Evolutionary conservation across 495 filamentous ascomycete species (phyloP), one percentile per base, ranked within the genome.

Genomic region (Talaromyces liani): DNA sequence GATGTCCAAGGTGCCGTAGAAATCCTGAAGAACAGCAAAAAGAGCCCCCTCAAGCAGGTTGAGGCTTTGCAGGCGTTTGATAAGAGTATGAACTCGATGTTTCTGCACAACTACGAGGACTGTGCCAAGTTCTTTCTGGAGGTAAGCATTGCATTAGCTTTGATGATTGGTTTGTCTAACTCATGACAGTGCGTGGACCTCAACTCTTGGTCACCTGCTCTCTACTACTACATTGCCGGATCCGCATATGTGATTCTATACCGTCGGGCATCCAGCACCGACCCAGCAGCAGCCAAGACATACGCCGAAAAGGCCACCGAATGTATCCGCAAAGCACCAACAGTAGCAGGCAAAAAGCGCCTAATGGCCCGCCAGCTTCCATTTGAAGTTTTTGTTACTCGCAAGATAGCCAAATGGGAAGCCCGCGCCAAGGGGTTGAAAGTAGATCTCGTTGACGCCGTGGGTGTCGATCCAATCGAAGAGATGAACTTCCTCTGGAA

Each of bases 401-500:
- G 92, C 33, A 98, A 97, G 73, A 75, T 97, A 51, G 81, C 85
- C 58, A 97, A 96, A 77, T 97, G 92, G 93, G 88, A 95, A 68
- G 84, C 87, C 24, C 83, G 93, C 16, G 88, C 91, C 12, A 87
- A 86, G 65, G 79, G 83, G 27, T 83, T 86, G 74, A 79, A 81
- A 3, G 75, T 93, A 24, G 82, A 88, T 12, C 77, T 97, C 6
- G 82, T 90, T 3, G 93, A 98, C 66, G 92, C 88, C 2, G 80
- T 96, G 29, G 92, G 92, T 22, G 85, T 93, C 7, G 89, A 87
- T 65, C 95, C 94, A 0, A 72, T 91, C 2, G 86, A 92, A 69
- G 94, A 98, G 76, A 97, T 98, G 92, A 86, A 90, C n/a, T 96
- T 93, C 72, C 86, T 98, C 68, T 98, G 94, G 94, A 92, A 84